phyloP scores from a whole-genome alignment of 2,329 filamentous ascomycete genomes.

The Fusarium poae region DNA sequence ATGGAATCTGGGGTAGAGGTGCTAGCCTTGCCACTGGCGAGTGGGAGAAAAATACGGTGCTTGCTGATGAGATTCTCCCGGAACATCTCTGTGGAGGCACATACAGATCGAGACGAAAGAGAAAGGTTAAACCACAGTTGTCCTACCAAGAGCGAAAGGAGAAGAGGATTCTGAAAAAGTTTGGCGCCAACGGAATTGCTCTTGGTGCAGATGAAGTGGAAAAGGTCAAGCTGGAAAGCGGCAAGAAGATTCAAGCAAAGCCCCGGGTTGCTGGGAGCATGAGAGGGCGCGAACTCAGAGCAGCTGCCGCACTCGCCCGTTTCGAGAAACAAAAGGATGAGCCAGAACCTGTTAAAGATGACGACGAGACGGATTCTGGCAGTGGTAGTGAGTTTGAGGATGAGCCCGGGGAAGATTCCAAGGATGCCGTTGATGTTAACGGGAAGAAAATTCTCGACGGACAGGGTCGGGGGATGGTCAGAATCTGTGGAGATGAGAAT shows the following conservation, averaged over 20 bases:
- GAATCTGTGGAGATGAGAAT: slow-evolving; percentile 79
- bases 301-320: slow-evolving; percentile 80
- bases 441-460: slow-evolving; percentile 74
- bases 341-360: slow-evolving; percentile 51
- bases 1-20: slow-evolving; percentile 86
- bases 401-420: slow-evolving; percentile 56
- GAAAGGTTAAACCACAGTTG: slow-evolving; percentile 64
- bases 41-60: slow-evolving; percentile 67
- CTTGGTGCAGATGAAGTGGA: slow-evolving; percentile 77
- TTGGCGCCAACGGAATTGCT: slow-evolving; percentile 76
- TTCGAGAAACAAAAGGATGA: slow-evolving; percentile 72
- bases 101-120: slow-evolving; percentile 73
- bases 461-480: slow-evolving; percentile 76
- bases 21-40: slow-evolving; percentile 70
- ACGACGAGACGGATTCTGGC: slow-evolving; percentile 56
- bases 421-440: slow-evolving; percentile 73
- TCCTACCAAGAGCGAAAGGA: slow-evolving; percentile 81
- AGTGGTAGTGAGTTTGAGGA: slow-evolving; percentile 66
- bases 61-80: slow-evolving; percentile 69
- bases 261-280: slow-evolving; percentile 81
- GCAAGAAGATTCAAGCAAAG: slow-evolving; percentile 71
- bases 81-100: slow-evolving; percentile 86
- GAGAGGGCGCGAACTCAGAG: slow-evolving; percentile 79
- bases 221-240: slow-evolving; percentile 76
- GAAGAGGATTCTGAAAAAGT: slow-evolving; percentile 79